A percentile compares a stretch with the other conserved stretches of the same genome.
Evolutionary conservation across 805 yeast genomes (phyloP).

Genomic region (Yamadazyma paraphyllophila): DNA sequence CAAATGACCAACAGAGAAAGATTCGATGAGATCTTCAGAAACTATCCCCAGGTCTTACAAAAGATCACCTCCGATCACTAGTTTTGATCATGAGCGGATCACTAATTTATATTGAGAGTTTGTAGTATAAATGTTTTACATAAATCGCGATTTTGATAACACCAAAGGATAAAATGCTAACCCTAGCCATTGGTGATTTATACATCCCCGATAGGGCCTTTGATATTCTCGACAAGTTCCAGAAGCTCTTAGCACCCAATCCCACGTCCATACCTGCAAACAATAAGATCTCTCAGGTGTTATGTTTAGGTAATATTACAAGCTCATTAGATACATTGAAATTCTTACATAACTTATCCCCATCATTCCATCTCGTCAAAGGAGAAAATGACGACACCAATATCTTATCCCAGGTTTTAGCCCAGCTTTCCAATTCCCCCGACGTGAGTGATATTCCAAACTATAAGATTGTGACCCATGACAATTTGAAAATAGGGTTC

Average conservation of each 20-base stretch:
- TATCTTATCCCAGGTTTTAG: conserved; percentile 30
- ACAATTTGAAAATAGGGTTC: conserved; percentile 75
- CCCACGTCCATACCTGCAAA: conserved; percentile 35
- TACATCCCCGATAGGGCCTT: conserved; percentile 85
- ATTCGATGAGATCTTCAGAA: conserved; percentile 60
- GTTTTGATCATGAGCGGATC: neutral
- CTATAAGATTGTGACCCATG: conserved; percentile 66
- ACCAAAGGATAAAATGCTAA: conserved; percentile 28
- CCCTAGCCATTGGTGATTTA: conserved; percentile 82
- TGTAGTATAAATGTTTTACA: no score
- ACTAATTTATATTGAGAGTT: no score
- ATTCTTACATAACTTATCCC: conserved; percentile 65
- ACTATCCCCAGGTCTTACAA: conserved; percentile 67
- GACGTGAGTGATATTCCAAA: conserved; percentile 43
- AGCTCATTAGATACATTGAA: conserved; percentile 60
- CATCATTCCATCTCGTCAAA: conserved; percentile 70
- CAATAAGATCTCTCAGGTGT: conserved; percentile 76
- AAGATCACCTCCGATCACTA: conserved; percentile 42
- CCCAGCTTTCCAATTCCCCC: conserved; percentile 16
- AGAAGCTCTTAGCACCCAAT: conserved; percentile 72
- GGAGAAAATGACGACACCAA: conserved; percentile 74
- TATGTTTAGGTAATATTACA: conserved; percentile 82
- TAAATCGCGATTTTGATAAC: neutral
- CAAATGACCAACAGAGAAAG: conserved; percentile 65
- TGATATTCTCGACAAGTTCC: conserved; percentile 61